Evolutionary conservation across 148 eudicot genomes (phyloP), one percentile per base, ranked within the genome.

Genomic region (Vaccinium darrowii): DNA sequence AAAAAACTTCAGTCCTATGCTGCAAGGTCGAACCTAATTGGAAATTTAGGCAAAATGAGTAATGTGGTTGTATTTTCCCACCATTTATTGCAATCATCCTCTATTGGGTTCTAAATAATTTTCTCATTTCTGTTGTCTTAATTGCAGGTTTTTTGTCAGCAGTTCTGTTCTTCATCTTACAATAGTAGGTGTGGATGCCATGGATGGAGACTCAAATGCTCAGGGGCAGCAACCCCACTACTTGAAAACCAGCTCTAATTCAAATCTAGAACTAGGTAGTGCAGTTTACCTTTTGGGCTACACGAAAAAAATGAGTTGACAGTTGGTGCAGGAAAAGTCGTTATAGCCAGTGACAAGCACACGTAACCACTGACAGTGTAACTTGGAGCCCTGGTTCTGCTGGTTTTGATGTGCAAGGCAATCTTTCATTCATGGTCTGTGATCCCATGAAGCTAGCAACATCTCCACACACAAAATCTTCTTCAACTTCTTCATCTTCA

Each of bases 371-470:
- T 12, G 98, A 95, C 89, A 95, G 93, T 53, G 86, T 90, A 75
- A 90, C 88, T 43, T 91, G 95, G 95, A 94, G 92, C 86, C 96
- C 95, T 19, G 99, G 99, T 39, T 95, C 99, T 23, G 99, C 96
- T 56, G 98, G 99, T 73, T 97, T 97, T 81, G 99, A 97, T 84
- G 84, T 85, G 12, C 96, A 95, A 62, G 99, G 99, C 23, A 95
- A 97, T 88, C 98, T 97, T 23, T 94, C 99, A 27, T 97, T 97
- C 82, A 92, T 97, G 95, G 90, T 97, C 62, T 97, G 99, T 72
- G 99, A 97, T 90, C 99, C 99, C 9, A 97, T 97, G 99, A 97
- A 97, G 87, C 91, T 97, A 80, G 94, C 99, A 79, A 93, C 96
- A 19, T 94, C 98, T 63, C 98, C 96, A 52, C 90, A 90, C 74